phyloP scores from a whole-genome alignment of 2,329 filamentous ascomycete genomes.

The Cucurbitaria berberidis region DNA sequence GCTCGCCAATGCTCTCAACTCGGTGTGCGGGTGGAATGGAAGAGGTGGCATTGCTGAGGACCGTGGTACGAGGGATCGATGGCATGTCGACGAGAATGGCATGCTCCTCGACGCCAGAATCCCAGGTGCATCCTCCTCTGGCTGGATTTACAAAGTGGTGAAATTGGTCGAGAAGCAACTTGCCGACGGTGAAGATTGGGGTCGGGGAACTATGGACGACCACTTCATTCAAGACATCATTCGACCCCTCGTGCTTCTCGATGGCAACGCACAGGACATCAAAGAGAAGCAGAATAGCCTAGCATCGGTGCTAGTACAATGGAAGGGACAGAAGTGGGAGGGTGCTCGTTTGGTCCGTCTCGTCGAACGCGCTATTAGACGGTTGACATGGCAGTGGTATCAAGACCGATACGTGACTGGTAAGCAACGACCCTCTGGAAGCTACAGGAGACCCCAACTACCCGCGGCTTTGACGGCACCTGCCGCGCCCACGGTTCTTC shows the following conservation, averaged over 20 bases:
- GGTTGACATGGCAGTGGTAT: conserved; percentile 85
- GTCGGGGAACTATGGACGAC: conserved; percentile 67
- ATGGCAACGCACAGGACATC: conserved; percentile 38
- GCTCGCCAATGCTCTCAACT: conserved; percentile 91
- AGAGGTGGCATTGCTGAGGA: conserved; percentile 84
- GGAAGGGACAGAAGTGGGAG: conserved; percentile 83
- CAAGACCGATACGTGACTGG: conserved; percentile 73
- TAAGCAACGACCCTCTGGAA: conserved; percentile 61
- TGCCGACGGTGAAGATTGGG: conserved; percentile 85
- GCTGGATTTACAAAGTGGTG: conserved; percentile 88
- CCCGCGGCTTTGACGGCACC: conserved; percentile 78
- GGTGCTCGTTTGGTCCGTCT: conserved; percentile 83
- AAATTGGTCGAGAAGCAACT: conserved; percentile 91
- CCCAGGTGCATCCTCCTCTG: conserved; percentile 66
- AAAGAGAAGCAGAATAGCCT: conserved; percentile 48
- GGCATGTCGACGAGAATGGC: conserved; percentile 88
- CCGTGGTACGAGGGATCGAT: conserved; percentile 77
- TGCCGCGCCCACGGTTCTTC: conserved; percentile 88
- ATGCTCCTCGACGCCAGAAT: conserved; percentile 77
- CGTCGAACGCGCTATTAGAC: conserved; percentile 81
- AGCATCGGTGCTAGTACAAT: conserved; percentile 47
- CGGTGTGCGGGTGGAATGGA: conserved; percentile 92
- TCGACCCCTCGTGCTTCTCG: conserved; percentile 54
- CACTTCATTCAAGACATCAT: conserved; percentile 50
- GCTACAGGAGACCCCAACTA: conserved; percentile 75